Conservation (phyloP, 2,329 filamentous ascomycete genomes). For the Xylariales sp. region DNA sequence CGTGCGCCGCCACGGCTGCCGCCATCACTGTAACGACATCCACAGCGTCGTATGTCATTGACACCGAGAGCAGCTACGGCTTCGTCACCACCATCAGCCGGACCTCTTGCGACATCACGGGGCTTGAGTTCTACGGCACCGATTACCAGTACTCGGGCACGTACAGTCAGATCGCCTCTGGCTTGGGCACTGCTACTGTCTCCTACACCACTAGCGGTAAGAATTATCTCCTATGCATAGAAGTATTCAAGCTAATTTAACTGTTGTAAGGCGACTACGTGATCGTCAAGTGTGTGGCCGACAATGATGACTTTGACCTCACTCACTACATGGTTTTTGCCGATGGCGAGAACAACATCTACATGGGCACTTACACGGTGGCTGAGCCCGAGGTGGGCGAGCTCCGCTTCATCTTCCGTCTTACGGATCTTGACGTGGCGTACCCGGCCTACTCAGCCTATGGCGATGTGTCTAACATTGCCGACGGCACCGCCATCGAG, state of each 20-base stretch:
- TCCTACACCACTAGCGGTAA: constrained; percentile 26
- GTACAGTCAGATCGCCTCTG: constrained; percentile 48
- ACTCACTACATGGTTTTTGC: constrained; percentile 51
- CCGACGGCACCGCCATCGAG: constrained; percentile 42
- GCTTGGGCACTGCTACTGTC: constrained; percentile 46
- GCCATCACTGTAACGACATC: constrained; percentile 20
- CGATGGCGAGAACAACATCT: constrained; percentile 42
- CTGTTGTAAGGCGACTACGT: constrained; percentile 44
- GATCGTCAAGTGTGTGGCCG: constrained; percentile 48
- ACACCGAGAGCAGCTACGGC: constrained; percentile 21
- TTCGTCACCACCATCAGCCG: constrained; percentile 21
- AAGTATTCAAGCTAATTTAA: not conserved
- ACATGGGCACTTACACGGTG: constrained; percentile 48
- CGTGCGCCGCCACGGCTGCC: constrained; percentile 15
- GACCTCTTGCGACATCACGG: constrained; percentile 49
- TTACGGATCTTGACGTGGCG: constrained; percentile 29
- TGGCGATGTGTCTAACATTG: constrained; percentile 41
- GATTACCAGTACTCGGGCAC: constrained; percentile 45
- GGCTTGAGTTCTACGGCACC: constrained; percentile 42
- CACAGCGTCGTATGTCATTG: constrained; percentile 17
- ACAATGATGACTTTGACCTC: constrained; percentile 35
- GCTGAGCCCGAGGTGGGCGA: constrained; percentile 42
- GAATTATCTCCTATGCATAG: not conserved
- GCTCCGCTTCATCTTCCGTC: constrained; percentile 44
- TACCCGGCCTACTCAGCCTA: constrained; percentile 25